Base-by-base conservation (phyloP, 306 rosid genomes). In the Dalbergia oliveri region DNA sequence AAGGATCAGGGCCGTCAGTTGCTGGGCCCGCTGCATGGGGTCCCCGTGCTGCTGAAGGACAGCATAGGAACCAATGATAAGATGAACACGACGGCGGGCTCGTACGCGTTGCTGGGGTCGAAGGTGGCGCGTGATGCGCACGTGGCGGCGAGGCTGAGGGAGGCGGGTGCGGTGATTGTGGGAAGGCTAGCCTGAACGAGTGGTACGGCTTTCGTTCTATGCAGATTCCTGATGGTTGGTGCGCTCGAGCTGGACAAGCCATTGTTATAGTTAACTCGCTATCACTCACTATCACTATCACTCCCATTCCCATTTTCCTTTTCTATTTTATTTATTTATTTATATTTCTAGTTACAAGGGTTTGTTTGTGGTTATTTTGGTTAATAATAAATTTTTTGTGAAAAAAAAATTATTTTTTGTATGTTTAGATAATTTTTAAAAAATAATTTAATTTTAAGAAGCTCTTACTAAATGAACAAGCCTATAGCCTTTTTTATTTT, bases 11-110 rank as follows among this genome's bases (percentile, higher is more conserved):
- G 15, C 33, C 83, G 65, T 60, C 78, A 82, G 3, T 60, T 72
- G 58, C 4, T 54, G 1, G 19, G 58, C 12, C 18, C 58, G 60
- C 80, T 90, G 21, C 97, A 92, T 31, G 97, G 94, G 8, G 63
- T 90, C 5, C 97, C 97, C 7, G 76, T 92, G 77, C 77, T 92
- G 66, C 77, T 90, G 9, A 92, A 92, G 86, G 94, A 92, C 39
- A 76, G 77, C 70, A 88, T 90, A 11, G 90, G 82, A 6, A 90
- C 91, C 19, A 73, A 73, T 76, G 97, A 87, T 57, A 66, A 73
- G 86, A 53, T 88, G 39, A 92, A 92, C 75, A 88, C 89, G 0
- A 90, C 94, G 0, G 89, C 84, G 2, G 94, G 91, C 14, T 90
- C 97, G 15, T 87, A 43, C 45, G 93, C 97, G 3, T 75, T 92